Conservation (phyloP, 2,329 filamentous ascomycete genomes). For the Chalara sp. region DNA sequence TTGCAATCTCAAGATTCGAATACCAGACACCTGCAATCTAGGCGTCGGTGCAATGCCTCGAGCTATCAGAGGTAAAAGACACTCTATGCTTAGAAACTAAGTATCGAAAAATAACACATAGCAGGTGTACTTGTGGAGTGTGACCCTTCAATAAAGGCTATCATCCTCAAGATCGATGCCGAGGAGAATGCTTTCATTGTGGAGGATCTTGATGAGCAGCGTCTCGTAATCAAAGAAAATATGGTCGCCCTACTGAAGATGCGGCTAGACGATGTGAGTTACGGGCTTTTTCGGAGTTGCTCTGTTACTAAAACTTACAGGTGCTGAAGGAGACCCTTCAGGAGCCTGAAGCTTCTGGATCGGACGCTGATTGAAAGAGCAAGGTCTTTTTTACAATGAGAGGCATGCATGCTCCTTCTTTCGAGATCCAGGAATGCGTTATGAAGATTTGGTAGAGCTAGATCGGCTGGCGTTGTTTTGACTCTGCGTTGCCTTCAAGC, state of each 20-base stretch:
- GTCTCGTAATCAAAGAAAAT: slow-evolving; percentile 67
- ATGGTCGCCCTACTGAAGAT: slow-evolving; percentile 63
- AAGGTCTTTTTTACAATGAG: too few relatives aligned
- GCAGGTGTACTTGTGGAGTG: slow-evolving; percentile 70
- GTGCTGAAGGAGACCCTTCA: slow-evolving; percentile 26
- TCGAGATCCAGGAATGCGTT: too few relatives aligned
- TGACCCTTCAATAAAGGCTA: slow-evolving; percentile 82
- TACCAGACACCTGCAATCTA: too few relatives aligned
- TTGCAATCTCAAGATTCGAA: too few relatives aligned
- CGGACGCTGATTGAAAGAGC: slow-evolving; percentile 1
- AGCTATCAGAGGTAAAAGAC: slow-evolving; percentile 48
- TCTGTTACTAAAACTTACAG: slow-evolving; percentile 13
- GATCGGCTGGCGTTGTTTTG: too few relatives aligned
- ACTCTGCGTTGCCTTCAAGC: too few relatives aligned
- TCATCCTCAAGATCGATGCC: slow-evolving; percentile 71
- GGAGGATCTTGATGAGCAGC: slow-evolving; percentile 72
- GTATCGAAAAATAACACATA: neutral
- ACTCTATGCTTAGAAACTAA: slow-evolving; percentile 2
- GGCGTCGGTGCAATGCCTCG: slow-evolving; percentile 41
- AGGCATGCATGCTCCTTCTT: too few relatives aligned
- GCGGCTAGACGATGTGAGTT: slow-evolving; percentile 58
- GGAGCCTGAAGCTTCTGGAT: slow-evolving; percentile 13
- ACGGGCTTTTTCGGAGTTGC: too few relatives aligned
- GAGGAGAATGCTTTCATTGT: slow-evolving; percentile 68
- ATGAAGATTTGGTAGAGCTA: too few relatives aligned